A percentile compares a stretch with the other conserved stretches of the same genome.
Evolutionary conservation across 768 basidiomycete genomes (phyloP).

Genomic region (Leccinellum albellum): DNA sequence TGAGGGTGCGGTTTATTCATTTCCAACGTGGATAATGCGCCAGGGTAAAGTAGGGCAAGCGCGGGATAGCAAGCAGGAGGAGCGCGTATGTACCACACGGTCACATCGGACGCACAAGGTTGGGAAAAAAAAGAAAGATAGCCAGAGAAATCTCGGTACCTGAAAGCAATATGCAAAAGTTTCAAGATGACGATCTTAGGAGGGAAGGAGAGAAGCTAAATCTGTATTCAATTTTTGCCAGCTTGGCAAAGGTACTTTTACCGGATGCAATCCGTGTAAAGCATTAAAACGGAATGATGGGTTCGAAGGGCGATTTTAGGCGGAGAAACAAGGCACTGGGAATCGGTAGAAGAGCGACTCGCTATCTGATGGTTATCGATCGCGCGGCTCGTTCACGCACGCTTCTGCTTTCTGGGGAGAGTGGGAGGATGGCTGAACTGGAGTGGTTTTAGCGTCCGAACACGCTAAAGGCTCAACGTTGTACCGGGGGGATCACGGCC

Average conservation of each 20-base stretch:
- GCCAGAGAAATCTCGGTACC: background rate
- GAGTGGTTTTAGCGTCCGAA: background rate
- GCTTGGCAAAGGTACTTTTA: background rate
- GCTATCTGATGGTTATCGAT: background rate
- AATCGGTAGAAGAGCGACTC: background rate
- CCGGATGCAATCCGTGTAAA: background rate
- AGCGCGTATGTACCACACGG: background rate
- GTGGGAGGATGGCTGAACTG: background rate
- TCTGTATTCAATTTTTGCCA: background rate
- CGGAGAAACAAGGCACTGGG: background rate
- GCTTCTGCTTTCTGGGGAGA: background rate
- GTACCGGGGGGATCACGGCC: background rate
- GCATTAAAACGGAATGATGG: too few relatives aligned
- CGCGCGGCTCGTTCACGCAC: background rate
- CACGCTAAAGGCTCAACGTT: conserved; percentile 4
- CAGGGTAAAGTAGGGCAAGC: background rate
- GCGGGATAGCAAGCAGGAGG: background rate
- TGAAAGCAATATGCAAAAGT: background rate
- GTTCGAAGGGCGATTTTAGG: background rate
- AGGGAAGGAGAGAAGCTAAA: background rate
- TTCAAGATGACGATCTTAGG: background rate
- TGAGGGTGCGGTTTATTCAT: background rate
- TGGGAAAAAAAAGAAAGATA: background rate
- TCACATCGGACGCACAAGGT: background rate
- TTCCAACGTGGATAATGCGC: background rate